Evolutionary conservation across 805 yeast species (phyloP), one percentile per base, ranked within the genome.

Genomic region (Nakazawaea molendinolei): DNA sequence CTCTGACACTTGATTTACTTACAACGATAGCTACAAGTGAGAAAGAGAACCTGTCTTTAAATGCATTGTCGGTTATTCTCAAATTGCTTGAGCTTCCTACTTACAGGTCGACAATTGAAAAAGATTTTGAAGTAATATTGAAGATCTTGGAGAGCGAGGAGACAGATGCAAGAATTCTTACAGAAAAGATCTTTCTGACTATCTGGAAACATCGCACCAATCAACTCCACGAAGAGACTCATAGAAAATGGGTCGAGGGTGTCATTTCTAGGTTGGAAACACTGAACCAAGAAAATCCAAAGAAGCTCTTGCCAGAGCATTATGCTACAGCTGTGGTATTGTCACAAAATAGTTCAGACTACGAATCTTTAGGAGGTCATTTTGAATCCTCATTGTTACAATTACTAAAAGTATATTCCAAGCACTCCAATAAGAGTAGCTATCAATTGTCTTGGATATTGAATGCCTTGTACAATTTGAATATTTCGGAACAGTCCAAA

Each of bases 21-120:
- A 5, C 31, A 8, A 28, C 7, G n/a, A 17, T 17, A 14, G 14
- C 23, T 7, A 5, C 5, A 14, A 28, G 5, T 5, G 7, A 5
- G 8, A 16, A 6, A 12, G 13, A 4, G 14, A 20, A 21, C 4
- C 17, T 20, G 35, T 1, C 18, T 53, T 12, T 42, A 52, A 22
- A 10, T 9, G 9, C 33, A 3, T 17, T 33, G 16, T 38, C 44
- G 3, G 42, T 61, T 2, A 47, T 76, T n/a, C 19, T 43, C 3
- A 69, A 67, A 38, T 44, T 76, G 9, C 50, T 76, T 20, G 47
- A 51, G 8, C 61, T 67, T 8, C 83, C 85, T 5, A 70, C 82
- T 0, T 71, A 65, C 48, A 72, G 60, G 45, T 69, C 85, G 0
- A 45, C 48, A 1, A 44, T 79, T 9, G 89, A 80, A 50, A 50